phyloP scores from a whole-genome alignment of 2,329 filamentous ascomycete genomes.

The Elsinoe ampelina region DNA sequence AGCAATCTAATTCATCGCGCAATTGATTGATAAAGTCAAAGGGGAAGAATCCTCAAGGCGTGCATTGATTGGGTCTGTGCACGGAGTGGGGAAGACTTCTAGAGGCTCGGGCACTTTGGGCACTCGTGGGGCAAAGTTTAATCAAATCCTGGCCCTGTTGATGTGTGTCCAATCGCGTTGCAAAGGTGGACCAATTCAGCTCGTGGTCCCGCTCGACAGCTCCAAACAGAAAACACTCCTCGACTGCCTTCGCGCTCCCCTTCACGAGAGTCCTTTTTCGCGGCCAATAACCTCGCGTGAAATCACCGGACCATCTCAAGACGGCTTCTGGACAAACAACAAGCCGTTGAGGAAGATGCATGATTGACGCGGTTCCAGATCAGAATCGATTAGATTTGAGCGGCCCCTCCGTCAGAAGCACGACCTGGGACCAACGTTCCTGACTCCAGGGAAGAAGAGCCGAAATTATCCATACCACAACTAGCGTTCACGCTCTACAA shows the following conservation, averaged over 20 bases:
- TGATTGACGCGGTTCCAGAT: slow-evolving; percentile 1
- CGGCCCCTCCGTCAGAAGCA: slow-evolving; percentile 11
- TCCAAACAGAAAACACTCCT: slow-evolving; percentile 4
- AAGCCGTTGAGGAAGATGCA: neutral
- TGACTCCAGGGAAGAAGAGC: neutral
- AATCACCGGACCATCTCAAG: neutral
- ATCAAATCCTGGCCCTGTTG: neutral
- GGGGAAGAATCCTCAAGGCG: no score
- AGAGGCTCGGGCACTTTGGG: neutral
- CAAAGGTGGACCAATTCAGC: slow-evolving; percentile 4
- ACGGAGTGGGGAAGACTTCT: no score
- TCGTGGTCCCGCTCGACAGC: slow-evolving; percentile 7
- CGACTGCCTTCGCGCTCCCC: neutral
- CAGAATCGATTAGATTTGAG: slow-evolving; percentile 9
- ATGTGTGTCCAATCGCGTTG: neutral
- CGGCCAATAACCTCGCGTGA: neutral
- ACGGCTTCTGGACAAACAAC: neutral
- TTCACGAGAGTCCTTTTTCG: neutral
- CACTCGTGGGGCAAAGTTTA: slow-evolving; percentile 7
- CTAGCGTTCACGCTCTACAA: neutral
- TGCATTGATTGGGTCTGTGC: no score
- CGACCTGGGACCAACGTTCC: slow-evolving; percentile 8
- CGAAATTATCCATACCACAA: slow-evolving; percentile 11
- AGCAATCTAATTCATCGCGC: no score
- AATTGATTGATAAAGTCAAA: no score